A percentile compares a stretch with the other conserved stretches of the same genome.
Evolutionary conservation across 108 stramenopile genomes (phyloP).

Genomic region (Pseudonitzschia multiseries): DNA sequence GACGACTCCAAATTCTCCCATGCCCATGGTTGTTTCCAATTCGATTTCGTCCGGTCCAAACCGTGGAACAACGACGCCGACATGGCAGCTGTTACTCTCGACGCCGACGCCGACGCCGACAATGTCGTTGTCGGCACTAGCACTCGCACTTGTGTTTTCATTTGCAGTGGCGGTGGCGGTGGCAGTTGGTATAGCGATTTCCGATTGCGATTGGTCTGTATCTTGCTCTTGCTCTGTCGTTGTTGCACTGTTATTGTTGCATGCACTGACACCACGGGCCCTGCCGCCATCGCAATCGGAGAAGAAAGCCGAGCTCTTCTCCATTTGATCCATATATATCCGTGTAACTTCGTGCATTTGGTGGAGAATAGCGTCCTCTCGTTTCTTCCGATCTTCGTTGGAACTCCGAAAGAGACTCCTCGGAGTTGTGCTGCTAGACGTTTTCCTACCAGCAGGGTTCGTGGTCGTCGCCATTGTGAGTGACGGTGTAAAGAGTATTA

Average conservation of each 20-base stretch:
- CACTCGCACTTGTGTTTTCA: background rate
- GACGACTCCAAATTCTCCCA: slow-evolving; percentile 39
- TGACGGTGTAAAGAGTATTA: no score
- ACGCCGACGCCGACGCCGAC: fast-evolving
- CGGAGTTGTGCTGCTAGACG: background rate
- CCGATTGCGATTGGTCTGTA: background rate
- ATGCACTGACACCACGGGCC: no score
- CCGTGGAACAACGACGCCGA: background rate
- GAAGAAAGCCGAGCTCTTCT: slow-evolving; percentile 16
- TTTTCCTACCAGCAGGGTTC: background rate
- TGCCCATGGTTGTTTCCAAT: slow-evolving; percentile 28
- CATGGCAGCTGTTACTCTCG: no score
- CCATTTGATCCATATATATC: slow-evolving; percentile 27
- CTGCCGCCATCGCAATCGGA: no score
- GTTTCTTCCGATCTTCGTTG: slow-evolving; percentile 5
- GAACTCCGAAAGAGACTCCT: slow-evolving; percentile 13
- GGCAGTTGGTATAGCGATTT: background rate
- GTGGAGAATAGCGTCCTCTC: background rate
- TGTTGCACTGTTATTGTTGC: background rate
- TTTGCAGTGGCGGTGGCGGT: background rate
- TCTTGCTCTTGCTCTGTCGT: background rate
- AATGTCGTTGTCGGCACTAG: background rate
- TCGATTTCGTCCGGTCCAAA: slow-evolving; percentile 24
- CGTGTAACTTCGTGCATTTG: slow-evolving; percentile 22
- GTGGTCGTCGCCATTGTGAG: background rate